Conservation (phyloP, 2,329 filamentous ascomycete species). For the Orbilia blumenaviensis region DNA sequence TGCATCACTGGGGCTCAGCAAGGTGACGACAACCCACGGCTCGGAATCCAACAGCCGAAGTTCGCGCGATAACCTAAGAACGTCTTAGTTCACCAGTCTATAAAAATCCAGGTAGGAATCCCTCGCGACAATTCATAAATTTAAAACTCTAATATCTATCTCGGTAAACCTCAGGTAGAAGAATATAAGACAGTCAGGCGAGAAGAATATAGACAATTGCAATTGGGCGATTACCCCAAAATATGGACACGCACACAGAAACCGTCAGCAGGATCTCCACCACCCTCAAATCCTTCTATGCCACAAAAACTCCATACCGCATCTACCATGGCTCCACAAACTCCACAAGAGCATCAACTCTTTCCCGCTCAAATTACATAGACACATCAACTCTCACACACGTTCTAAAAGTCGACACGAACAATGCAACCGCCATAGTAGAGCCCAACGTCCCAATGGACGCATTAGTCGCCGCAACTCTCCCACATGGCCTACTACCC, state of each 20-base stretch:
- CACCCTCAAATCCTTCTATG: constrained; percentile 64
- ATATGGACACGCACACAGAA: constrained; percentile 60
- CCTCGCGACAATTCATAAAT: background rate
- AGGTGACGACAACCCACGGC: background rate
- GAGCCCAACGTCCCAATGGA: constrained; percentile 78
- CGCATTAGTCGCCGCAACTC: constrained; percentile 68
- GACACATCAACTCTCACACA: constrained; percentile 65
- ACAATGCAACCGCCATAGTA: constrained; percentile 65
- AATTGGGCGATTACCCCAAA: too few relatives aligned
- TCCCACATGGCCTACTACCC: constrained; percentile 68
- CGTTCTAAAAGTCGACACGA: constrained; percentile 63
- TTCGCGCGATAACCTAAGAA: background rate
- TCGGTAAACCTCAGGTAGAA: too few relatives aligned
- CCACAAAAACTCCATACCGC: constrained; percentile 65
- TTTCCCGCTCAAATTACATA: constrained; percentile 62
- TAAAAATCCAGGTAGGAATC: background rate
- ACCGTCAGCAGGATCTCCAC: constrained; percentile 64
- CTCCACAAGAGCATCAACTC: constrained; percentile 64
- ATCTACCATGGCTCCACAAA: constrained; percentile 70
- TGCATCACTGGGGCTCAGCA: background rate
- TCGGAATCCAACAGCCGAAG: constrained; percentile 14
- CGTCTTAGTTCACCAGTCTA: background rate
- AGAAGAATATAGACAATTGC: background rate
- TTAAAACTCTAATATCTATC: background rate
- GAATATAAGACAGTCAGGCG: too few relatives aligned